phyloP scores from a whole-genome alignment of 2,329 filamentous ascomycete species.

The Aureobasidium sp. region DNA sequence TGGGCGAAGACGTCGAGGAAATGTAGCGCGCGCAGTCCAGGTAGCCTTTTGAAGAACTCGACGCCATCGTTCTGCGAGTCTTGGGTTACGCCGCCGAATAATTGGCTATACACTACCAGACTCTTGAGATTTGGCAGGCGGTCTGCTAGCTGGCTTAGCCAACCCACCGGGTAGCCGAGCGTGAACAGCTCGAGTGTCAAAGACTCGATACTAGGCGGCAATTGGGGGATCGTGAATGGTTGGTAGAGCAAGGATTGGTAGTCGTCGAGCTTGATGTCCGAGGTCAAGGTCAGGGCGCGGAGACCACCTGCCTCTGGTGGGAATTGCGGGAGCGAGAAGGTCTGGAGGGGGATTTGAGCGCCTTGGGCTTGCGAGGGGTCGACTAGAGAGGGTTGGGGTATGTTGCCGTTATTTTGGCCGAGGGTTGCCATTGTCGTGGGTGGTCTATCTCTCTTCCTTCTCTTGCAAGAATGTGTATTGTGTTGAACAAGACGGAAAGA shows the following conservation, averaged over 20 bases:
- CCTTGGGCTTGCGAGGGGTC: constrained; percentile 31
- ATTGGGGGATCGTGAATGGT: constrained; percentile 31
- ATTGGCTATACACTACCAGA: constrained; percentile 41
- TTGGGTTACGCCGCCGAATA: constrained; percentile 38
- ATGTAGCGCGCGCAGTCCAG: constrained; percentile 36
- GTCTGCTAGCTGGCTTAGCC: constrained; percentile 35
- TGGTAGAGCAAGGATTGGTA: constrained; percentile 36
- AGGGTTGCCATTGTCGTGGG: constrained; percentile 12
- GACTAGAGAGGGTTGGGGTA: constrained; percentile 19
- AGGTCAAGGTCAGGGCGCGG: constrained; percentile 42
- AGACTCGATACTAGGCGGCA: constrained; percentile 36
- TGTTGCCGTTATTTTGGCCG: constrained; percentile 4
- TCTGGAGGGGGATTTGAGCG: constrained; percentile 41
- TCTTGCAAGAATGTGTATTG: neutral
- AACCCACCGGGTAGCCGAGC: constrained; percentile 41
- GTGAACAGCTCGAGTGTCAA: constrained; percentile 45
- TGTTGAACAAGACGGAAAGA: neutral
- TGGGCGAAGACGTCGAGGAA: constrained; percentile 43
- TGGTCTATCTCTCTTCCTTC: neutral
- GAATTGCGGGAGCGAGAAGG: constrained; percentile 41
- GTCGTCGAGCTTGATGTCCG: constrained; percentile 42
- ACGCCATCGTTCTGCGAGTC: constrained; percentile 36
- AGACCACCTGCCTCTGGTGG: constrained; percentile 38
- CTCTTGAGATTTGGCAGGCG: constrained; percentile 36
- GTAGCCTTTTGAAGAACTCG: constrained; percentile 34